Evolutionary conservation across 495 filamentous ascomycete species (phyloP).

Genomic region (Trichoderma asperelloides): DNA sequence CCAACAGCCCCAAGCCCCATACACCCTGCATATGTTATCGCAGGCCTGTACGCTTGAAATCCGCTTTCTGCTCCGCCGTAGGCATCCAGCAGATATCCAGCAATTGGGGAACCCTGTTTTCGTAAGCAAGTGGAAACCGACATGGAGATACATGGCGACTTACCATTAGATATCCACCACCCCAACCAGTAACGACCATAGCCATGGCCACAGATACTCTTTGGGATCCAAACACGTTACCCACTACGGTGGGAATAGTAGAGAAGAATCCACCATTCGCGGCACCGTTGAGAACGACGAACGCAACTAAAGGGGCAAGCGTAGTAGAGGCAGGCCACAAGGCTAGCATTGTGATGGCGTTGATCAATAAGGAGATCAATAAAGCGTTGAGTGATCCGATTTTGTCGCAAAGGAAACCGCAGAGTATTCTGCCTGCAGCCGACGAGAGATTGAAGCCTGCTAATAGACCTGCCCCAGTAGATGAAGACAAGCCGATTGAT

Average conservation of each 20-base stretch:
- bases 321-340: slow-evolving; percentile 49
- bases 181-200: slow-evolving; percentile 54
- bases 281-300: slow-evolving; percentile 46
- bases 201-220: slow-evolving; percentile 49
- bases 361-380: slow-evolving; percentile 25
- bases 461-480: slow-evolving; percentile 42
- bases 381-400: slow-evolving; percentile 45
- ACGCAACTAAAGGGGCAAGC: slow-evolving; percentile 40
- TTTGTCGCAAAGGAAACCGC: slow-evolving; percentile 42
- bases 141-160: slow-evolving; percentile 10
- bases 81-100: slow-evolving; percentile 48
- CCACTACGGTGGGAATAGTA: slow-evolving; percentile 52
- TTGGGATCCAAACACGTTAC: slow-evolving; percentile 46
- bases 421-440: slow-evolving; percentile 40
- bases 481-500: slow-evolving; percentile 35
- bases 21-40: slow-evolving; percentile 49
- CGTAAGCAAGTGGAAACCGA: slow-evolving; percentile 12
- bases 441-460: slow-evolving; percentile 50
- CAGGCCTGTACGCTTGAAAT: slow-evolving; percentile 43
- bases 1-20: slow-evolving; percentile 26
- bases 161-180: slow-evolving; percentile 49
- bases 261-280: slow-evolving; percentile 52
- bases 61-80: slow-evolving; percentile 39
- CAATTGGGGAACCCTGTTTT: slow-evolving; percentile 45
- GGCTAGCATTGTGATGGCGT: slow-evolving; percentile 46